phyloP scores from a whole-genome alignment of 2,329 filamentous ascomycete species.

The Fusarium chuoi region DNA sequence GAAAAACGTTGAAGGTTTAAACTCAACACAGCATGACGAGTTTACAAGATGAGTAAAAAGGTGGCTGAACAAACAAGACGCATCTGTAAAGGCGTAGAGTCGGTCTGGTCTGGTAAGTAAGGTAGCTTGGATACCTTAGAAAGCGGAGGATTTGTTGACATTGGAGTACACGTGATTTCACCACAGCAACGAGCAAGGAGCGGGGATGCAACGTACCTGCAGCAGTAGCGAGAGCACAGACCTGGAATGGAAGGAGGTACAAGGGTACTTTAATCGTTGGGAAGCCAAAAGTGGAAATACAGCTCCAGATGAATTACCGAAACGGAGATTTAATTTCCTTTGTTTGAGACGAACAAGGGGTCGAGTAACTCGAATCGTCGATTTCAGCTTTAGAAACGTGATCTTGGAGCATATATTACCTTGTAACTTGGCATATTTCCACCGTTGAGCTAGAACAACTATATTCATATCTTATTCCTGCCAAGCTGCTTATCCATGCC shows the following conservation, averaged over 20 bases:
- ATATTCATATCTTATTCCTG: not conserved
- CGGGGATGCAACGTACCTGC: slow-evolving; percentile 38
- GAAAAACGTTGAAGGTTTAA: slow-evolving; percentile 11
- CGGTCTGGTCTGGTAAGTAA: not conserved
- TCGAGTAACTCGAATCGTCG: slow-evolving; percentile 10
- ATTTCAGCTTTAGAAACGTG: not conserved
- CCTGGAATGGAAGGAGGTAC: slow-evolving; percentile 31
- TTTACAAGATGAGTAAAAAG: not conserved
- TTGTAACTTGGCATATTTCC: not conserved
- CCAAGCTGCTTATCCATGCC: not conserved
- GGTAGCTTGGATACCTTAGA: not conserved
- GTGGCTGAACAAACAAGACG: slow-evolving; percentile 31
- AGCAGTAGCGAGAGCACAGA: slow-evolving; percentile 32
- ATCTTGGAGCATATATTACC: not conserved
- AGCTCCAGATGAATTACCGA: slow-evolving; percentile 8
- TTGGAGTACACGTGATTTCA: slow-evolving; percentile 47
- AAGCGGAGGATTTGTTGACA: slow-evolving; percentile 43
- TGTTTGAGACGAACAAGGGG: slow-evolving; percentile 18
- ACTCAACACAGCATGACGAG: slow-evolving; percentile 18
- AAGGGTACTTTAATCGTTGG: slow-evolving; percentile 15
- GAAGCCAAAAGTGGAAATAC: slow-evolving; percentile 24
- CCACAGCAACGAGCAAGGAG: slow-evolving; percentile 46
- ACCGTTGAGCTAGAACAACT: not conserved
- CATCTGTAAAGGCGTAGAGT: slow-evolving; percentile 5
- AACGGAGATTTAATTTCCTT: slow-evolving; percentile 32